Evolutionary conservation across 1,284 basidiomycete genomes (phyloP), one percentile per base, ranked within the genome.

Genomic region (Flammula alnicola): DNA sequence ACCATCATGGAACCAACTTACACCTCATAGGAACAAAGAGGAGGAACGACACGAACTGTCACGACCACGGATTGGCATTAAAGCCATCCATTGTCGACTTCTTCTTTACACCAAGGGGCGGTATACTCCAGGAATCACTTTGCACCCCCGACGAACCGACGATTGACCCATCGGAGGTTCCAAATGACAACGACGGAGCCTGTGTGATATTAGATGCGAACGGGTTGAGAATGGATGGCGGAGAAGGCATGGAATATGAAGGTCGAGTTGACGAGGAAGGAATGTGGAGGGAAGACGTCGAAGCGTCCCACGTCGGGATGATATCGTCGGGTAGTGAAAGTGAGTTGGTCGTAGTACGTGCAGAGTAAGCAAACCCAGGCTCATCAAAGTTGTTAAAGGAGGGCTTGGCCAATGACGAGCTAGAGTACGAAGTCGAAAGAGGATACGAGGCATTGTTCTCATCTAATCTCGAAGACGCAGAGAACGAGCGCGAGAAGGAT

Each of bases 81-180:
- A 65, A 65, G 12, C 59, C 54, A 45, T 55, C 57, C 49, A 51
- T 29, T 11, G 51, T 38, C 25, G 51, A 43, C 43, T 60, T 65
- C 61, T 63, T 69, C 56, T 58, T 69, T 30, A 61, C 22, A 45
- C 67, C 61, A n/a, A 59, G 38, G 19, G 54, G 58, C 5, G 72
- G 70, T 27, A 72, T 61, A 47, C 54, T 63, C 75, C 75, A 77
- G 11, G 69, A 62, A 60, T 74, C 71, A 11, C 59, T 49, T 9
- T 52, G 41, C 20, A 49, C 40, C 1, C 60, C 54, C 14, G 55
- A 52, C 3, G 58, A 47, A 30, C 48, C 58, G 27, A 75, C 79
- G 51, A 86, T 79, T 5, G 74, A 76, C 47, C 84, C 85, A 64
- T 84, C 84, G 14, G 66, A 62, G 14, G 72, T 74, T 14, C 81